Evolutionary conservation across 176 grass and related monocot genomes (phyloP).

Genomic region (Avena eriantha): DNA sequence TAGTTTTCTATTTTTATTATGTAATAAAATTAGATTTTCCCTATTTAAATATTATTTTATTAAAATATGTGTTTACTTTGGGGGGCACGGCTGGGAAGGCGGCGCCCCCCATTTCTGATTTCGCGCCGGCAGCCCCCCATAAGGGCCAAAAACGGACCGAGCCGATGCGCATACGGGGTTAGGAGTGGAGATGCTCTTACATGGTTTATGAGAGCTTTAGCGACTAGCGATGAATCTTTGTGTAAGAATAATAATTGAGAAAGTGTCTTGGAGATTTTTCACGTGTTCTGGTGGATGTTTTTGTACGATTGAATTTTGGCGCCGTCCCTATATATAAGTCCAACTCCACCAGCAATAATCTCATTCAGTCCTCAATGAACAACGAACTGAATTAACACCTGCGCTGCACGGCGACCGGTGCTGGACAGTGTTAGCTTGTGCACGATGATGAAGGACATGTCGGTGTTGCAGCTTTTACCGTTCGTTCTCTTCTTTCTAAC

Average conservation of each 20-base stretch:
- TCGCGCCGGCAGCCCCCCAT: too few relatives aligned
- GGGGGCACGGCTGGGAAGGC: too few relatives aligned
- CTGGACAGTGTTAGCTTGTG: not conserved
- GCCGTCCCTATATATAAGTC: not conserved
- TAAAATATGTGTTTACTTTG: too few relatives aligned
- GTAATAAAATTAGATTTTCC: too few relatives aligned
- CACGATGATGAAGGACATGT: constrained; percentile 10
- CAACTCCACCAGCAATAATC: not conserved
- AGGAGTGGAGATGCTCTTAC: too few relatives aligned
- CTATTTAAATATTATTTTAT: too few relatives aligned
- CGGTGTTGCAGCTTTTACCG: constrained; percentile 13
- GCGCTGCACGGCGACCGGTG: not conserved
- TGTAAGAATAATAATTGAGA: not conserved
- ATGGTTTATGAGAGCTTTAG: too few relatives aligned
- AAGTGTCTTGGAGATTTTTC: not conserved
- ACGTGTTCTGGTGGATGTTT: not conserved
- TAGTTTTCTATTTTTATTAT: too few relatives aligned
- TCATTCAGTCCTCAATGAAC: not conserved
- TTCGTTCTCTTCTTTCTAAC: constrained; percentile 30
- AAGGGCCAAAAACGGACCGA: too few relatives aligned
- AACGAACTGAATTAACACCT: not conserved
- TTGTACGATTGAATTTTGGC: not conserved
- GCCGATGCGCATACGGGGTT: too few relatives aligned
- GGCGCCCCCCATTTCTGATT: too few relatives aligned
- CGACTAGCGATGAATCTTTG: not conserved